Evolutionary conservation across 257 asterid species (phyloP), one percentile per base, ranked within the genome.

Genomic region (Rauvolfia tetraphylla): DNA sequence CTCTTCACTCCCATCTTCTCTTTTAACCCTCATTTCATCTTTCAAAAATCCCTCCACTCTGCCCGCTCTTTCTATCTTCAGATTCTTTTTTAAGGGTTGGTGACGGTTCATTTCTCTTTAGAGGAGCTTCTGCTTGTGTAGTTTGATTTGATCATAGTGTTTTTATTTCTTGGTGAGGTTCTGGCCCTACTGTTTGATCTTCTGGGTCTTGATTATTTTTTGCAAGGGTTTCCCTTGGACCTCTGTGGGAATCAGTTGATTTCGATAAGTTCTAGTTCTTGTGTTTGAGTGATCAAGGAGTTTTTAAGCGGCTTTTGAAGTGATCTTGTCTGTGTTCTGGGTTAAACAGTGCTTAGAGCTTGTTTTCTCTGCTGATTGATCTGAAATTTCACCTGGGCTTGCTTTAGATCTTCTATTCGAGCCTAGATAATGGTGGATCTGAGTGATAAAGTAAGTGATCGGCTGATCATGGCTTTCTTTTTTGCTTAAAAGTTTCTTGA

Each of bases 381-480:
- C 68, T 1, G 39, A 13, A 22, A 65, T 73, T 33, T 34, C 31
- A 48, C 34, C 81, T 75, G 75, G 70, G 79, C 10, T 83, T 49
- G 72, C 2, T 74, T 76, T 75, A 36, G 83, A 79, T 81, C 79
- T n/a, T 73, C 15, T 75, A 34, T 13, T 23, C 25, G 4, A 38
- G 2, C 56, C 75, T 14, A 31, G 20, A 6, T 29, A 75, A 83
- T 79, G 93, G 89, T 83, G 93, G 96, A 95, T 92, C 95, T 87
- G 85, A 86, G 91, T 66, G 96, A 95, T 83, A 90, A 90, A 77
- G 98, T 92, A 80, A 91, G 96, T 78, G 91, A 88, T 92, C 89
- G 68, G 25, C 68, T 53, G 54, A 51, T 29, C 11, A 8, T 31
- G 1, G 71, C 65, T 42, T 74, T 23, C 7, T 15, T 39, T 31